Percentiles rank a stretch among this genome's conserved stretches.
These are phyloP conservation scores for Neurospora sp. DNA, from an alignment of 2,329 filamentous ascomycete genomes.

Conservation along the genomic window DNA sequence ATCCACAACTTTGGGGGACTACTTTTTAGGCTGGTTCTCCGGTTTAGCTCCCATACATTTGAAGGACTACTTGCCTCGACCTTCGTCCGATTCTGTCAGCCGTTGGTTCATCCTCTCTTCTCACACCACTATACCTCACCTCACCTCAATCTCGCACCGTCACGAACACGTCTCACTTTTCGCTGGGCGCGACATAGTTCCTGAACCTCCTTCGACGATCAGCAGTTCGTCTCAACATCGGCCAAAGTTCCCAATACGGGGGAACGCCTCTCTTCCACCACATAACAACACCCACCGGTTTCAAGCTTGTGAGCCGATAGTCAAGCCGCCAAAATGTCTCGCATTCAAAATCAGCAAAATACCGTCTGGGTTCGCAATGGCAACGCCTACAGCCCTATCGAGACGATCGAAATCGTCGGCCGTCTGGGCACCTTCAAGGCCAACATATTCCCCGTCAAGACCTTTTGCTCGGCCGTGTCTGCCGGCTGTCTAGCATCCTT, in stretches of 20 bases:
- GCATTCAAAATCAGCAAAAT: background rate
- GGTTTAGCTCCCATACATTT: background rate
- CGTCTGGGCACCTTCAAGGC: slow-evolving; percentile 41
- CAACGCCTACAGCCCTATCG: slow-evolving; percentile 33
- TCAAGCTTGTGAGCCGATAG: background rate
- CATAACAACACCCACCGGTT: slow-evolving; percentile 3
- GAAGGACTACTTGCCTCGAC: background rate
- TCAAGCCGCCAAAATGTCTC: background rate
- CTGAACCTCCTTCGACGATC: background rate
- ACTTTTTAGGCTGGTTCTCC: background rate
- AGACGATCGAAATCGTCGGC: slow-evolving; percentile 40
- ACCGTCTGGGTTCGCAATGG: slow-evolving; percentile 13
- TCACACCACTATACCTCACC: background rate
- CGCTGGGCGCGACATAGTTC: background rate
- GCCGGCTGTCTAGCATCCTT: slow-evolving; percentile 43
- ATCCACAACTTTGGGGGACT: background rate
- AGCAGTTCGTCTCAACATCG: background rate
- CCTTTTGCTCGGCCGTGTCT: slow-evolving; percentile 40
- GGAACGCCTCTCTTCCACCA: background rate
- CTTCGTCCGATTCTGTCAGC: background rate
- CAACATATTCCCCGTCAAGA: slow-evolving; percentile 40
- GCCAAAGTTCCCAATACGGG: background rate
- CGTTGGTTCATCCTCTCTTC: background rate
- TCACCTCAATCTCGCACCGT: background rate
- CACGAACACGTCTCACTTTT: background rate